These are phyloP conservation scores for Pythium aristosporum DNA, from an alignment of 352 stramenopile genomes.

Conservation along the genomic window DNA sequence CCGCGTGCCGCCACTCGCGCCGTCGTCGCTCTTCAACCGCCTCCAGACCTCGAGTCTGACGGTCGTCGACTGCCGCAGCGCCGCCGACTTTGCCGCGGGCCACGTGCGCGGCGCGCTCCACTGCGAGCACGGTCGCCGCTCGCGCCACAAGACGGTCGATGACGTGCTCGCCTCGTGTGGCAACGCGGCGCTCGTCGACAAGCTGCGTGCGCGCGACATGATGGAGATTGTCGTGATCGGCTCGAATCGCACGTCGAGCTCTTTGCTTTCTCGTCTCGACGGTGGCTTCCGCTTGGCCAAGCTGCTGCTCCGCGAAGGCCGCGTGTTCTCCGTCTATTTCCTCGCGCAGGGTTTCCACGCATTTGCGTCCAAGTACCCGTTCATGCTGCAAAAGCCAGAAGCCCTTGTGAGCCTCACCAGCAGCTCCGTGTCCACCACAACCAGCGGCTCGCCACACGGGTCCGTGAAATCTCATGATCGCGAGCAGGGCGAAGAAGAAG, in stretches of 20 bases:
- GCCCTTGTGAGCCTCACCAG: conserved; percentile 4
- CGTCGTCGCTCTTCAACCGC: conserved; percentile 69
- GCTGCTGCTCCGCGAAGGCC: conserved; percentile 59
- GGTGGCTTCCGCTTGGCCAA: conserved; percentile 68
- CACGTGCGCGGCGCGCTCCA: conserved; percentile 57
- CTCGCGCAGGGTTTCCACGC: conserved; percentile 58
- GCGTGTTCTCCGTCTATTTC: conserved; percentile 74
- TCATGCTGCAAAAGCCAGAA: conserved; percentile 37
- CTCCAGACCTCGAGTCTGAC: conserved; percentile 69
- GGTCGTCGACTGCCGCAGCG: conserved; percentile 65
- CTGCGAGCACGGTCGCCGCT: conserved; percentile 36
- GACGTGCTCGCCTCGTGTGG: conserved; percentile 40
- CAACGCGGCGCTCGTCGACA: conserved; percentile 31
- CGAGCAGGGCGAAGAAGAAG: conserved; percentile 13
- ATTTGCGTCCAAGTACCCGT: conserved; percentile 72
- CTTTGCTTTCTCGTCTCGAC: conserved; percentile 62
- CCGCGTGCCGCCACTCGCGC: conserved; percentile 59
- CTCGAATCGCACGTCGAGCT: conserved; percentile 42
- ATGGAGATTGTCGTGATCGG: conserved; percentile 73
- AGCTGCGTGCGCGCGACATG: conserved; percentile 56
- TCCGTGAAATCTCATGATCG: neutral
- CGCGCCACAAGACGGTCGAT: conserved; percentile 42
- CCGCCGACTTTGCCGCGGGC: conserved; percentile 37
- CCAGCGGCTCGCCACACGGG: neutral
- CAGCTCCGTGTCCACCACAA: conserved; percentile 20